Base-by-base conservation (phyloP, 2,329 filamentous ascomycete genomes). In the Didymella lethalis region DNA sequence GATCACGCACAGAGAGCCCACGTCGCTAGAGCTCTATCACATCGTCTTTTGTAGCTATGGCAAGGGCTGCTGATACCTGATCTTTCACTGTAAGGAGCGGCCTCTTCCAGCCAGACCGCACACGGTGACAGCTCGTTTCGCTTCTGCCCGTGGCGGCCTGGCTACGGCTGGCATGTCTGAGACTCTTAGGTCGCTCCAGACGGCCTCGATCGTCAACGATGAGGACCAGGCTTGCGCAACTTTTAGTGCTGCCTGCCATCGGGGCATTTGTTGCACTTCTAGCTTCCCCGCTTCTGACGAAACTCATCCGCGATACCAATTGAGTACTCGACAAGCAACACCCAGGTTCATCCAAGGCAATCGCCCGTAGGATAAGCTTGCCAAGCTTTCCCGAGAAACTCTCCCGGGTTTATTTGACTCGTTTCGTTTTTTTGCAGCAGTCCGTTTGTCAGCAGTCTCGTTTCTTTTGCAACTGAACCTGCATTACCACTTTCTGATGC, bases 361-460 rank as follows among this genome's bases (percentile, higher is more conserved):
- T 55, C 54, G 61, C 23, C 23, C 57, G 54, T 47, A 47, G 52
- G 58, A 58, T 66, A 68, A 69, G 66, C 48, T 61, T 52, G 68
- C 69, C 70, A 74, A 73, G 70, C 69, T 68, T 66, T 61, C 18
- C 44, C 41, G 43, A 48, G 28, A 34, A 46, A 29, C 20, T 41
- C 18, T 53, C 54, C 52, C 44, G 29, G 31, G 29, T 12, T n/a
- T 44, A 25, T 44, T 44, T 28, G 41, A n/a, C 41, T 56, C 29
- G 14, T 49, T 36, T 47, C 36, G n/a, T 49, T 60, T 57, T 48
- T 54, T 59, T 66, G 49, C 51, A 34, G 41, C 50, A 48, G 23
- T 44, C 16, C 49, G 31, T 44, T 46, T 31, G 38, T 53, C 23
- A 23, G 23, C 23, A 23, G 23, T 23, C 23, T 23, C 49, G 31